These are phyloP conservation scores for Paxillus rubicundulus DNA, from an alignment of 768 basidiomycete genomes.

Conservation along the genomic window DNA sequence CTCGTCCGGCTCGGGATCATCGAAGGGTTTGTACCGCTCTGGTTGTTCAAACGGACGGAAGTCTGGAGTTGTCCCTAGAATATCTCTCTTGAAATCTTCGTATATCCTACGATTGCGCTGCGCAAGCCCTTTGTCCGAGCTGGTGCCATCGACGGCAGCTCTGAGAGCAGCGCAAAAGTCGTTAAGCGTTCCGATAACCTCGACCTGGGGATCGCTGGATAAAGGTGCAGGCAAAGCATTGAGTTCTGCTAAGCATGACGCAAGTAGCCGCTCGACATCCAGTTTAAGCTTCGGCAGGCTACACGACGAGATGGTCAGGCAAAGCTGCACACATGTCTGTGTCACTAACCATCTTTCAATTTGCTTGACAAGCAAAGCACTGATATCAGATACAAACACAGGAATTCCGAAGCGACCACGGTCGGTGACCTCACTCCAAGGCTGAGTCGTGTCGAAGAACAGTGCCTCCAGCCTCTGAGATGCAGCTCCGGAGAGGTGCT, in stretches of 20 bases:
- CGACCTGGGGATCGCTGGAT: slow-evolving; percentile 40
- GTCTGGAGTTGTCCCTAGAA: slow-evolving; percentile 41
- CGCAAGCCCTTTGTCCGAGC: slow-evolving; percentile 35
- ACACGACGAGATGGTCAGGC: slow-evolving; percentile 2
- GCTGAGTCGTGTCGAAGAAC: slow-evolving; percentile 48
- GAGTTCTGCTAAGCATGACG: slow-evolving; percentile 33
- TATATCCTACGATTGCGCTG: slow-evolving; percentile 37
- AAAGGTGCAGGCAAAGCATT: slow-evolving; percentile 39
- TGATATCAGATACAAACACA: slow-evolving; percentile 50
- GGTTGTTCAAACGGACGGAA: slow-evolving; percentile 35
- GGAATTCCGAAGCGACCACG: slow-evolving; percentile 53
- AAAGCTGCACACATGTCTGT: background rate
- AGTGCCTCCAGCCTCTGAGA: slow-evolving; percentile 36
- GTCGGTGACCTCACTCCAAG: slow-evolving; percentile 51
- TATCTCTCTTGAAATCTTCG: slow-evolving; percentile 29
- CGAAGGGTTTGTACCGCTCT: slow-evolving; percentile 7
- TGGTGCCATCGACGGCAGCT: slow-evolving; percentile 31
- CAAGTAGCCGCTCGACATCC: slow-evolving; percentile 41
- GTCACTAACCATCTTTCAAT: slow-evolving; percentile 51
- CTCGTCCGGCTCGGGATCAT: slow-evolving; percentile 11
- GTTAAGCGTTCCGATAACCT: slow-evolving; percentile 44
- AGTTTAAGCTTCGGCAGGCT: slow-evolving; percentile 49
- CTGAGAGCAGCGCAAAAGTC: slow-evolving; percentile 43
- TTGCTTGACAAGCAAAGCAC: slow-evolving; percentile 46
- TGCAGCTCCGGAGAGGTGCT: slow-evolving; percentile 34